phyloP scores from a whole-genome alignment of 345 rosid genomes.

The Populus euphratica region DNA sequence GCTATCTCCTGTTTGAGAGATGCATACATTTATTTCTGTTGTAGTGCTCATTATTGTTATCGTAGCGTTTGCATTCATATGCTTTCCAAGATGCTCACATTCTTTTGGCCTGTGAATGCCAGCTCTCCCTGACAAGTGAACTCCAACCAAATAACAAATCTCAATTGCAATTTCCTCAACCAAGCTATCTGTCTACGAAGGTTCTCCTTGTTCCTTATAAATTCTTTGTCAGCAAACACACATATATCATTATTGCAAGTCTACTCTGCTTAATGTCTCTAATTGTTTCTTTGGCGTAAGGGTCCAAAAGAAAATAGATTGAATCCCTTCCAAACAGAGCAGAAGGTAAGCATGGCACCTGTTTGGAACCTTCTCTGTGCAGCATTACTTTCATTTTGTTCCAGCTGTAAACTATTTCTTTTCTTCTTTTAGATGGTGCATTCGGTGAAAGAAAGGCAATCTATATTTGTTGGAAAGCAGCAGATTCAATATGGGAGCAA shows the following conservation, averaged over 20 bases:
- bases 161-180: conserved; percentile 37
- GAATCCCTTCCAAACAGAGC: conserved; percentile 49
- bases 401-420: no score
- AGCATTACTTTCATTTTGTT: neutral
- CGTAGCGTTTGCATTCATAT: neutral
- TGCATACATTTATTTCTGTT: neutral
- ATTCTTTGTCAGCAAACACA: neutral
- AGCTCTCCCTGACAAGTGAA: conserved; percentile 71
- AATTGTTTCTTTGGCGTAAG: conserved; percentile 47
- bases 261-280: conserved; percentile 13
- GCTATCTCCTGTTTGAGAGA: neutral
- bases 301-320: conserved; percentile 87
- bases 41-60: neutral
- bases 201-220: conserved; percentile 30
- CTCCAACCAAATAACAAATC: conserved; percentile 47
- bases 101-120: conserved; percentile 7
- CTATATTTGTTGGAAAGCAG: conserved; percentile 36
- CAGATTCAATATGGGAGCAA: conserved; percentile 33
- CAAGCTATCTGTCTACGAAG: conserved; percentile 41
- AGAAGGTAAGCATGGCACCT: conserved; percentile 46
- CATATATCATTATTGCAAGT: neutral
- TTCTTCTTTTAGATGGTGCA: conserved; percentile 31
- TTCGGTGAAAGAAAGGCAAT: conserved; percentile 32
- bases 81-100: neutral
- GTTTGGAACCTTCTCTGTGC: neutral